These are phyloP conservation scores for Ceratocystis colombiana DNA, from an alignment of 2,329 filamentous ascomycete species.

Conservation along the genomic window DNA sequence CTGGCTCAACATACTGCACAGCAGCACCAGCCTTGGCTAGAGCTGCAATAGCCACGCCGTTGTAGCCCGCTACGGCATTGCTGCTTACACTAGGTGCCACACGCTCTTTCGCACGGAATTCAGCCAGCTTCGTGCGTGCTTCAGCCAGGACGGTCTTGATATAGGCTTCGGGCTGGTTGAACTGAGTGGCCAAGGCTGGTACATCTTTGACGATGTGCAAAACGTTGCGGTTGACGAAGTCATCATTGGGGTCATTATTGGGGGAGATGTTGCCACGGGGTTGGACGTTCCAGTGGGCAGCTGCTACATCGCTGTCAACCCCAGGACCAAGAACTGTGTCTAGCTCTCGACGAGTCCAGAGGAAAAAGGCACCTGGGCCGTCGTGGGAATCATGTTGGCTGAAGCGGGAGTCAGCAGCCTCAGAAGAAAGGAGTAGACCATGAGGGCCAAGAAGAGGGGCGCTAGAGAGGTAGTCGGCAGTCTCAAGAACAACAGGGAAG, in stretches of 20 bases:
- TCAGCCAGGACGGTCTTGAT: constrained; percentile 56
- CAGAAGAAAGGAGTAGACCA: constrained; percentile 77
- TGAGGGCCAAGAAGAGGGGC: constrained; percentile 54
- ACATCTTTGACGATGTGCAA: constrained; percentile 60
- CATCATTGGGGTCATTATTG: constrained; percentile 78
- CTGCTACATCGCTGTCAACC: constrained; percentile 57
- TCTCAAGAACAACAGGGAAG: constrained; percentile 65
- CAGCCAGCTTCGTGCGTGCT: constrained; percentile 57
- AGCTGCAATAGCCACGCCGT: constrained; percentile 75
- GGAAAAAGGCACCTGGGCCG: constrained; percentile 83
- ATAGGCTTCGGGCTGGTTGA: constrained; percentile 60
- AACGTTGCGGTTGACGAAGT: constrained; percentile 91
- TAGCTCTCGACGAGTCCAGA: constrained; percentile 86
- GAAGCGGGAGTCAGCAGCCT: constrained; percentile 78
- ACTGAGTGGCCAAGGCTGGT: constrained; percentile 60
- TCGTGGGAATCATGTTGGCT: constrained; percentile 59
- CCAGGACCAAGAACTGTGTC: constrained; percentile 53
- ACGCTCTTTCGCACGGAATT: constrained; percentile 63
- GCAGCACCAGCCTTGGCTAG: constrained; percentile 65
- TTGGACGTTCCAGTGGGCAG: constrained; percentile 73
- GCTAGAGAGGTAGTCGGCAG: constrained; percentile 75
- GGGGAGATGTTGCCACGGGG: constrained; percentile 77
- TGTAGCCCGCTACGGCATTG: constrained; percentile 80
- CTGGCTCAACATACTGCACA: constrained; percentile 50
- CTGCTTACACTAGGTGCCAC: constrained; percentile 71